Evolutionary conservation across 495 filamentous ascomycete species (phyloP), one percentile per base, ranked within the genome.

Genomic region (Tuber microsphaerosporum): DNA sequence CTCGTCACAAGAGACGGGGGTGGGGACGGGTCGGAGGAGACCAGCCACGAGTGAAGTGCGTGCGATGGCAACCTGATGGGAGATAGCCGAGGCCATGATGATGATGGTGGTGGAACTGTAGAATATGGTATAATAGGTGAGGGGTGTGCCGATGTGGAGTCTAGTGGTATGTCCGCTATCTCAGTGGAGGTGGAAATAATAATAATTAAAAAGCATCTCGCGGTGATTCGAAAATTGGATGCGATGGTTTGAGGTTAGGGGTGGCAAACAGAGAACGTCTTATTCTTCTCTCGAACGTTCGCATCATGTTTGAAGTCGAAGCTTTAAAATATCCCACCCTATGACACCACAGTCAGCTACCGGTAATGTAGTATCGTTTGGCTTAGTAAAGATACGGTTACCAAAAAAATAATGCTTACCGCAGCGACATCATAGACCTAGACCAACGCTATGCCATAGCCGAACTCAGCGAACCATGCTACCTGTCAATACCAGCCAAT

Each of bases 381-480:
- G 34, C 2, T 37, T 37, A 37, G n/a, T n/a, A n/a, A n/a, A n/a
- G n/a, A n/a, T n/a, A n/a, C n/a, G n/a, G n/a, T n/a, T n/a, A n/a
- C n/a, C 34, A 1, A 37, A 37, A 37, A 37, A 37, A 37, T 37
- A 37, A 37, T 37, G 34, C 2, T 37, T 37, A 37, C 82, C 92
- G 93, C 81, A 84, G 89, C 1, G 94, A 97, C 76, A 97, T 98
- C 75, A 88, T 90, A 4, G 89, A 88, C 2, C 87, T 99, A 12
- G 94, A 97, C 79, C 88, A 91, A 51, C 89, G 95, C 6, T 99
- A 97, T 81, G 95, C 94, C 4, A 96, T 99, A 68, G 94, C 98
- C 19, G 94, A 97, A 83, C 95, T 95, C 0, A 96, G 96, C 1
- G 96, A 99, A 86, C 89, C 91, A 79, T 99, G 95, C 82, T 94